Evolutionary conservation across 2,329 filamentous ascomycete species (phyloP), one percentile per base, ranked within the genome.

Genomic region (Alternaria infectoria): DNA sequence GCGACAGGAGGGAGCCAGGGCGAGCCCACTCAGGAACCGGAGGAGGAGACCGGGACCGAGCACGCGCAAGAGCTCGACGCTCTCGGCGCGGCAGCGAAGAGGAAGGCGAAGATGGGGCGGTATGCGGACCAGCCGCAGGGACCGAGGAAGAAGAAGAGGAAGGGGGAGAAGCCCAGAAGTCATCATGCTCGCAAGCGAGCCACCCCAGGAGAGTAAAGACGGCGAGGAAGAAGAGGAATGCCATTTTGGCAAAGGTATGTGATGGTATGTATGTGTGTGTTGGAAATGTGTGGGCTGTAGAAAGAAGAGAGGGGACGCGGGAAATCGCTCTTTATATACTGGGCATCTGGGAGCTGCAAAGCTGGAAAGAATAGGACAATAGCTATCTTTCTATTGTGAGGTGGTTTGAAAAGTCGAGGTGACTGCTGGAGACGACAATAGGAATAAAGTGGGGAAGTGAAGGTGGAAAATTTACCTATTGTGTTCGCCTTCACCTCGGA

Each of bases 161-260:
- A 2, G 54, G 32, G 13, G 45, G 45, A 26, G 55, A 49, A 12
- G 25, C 5, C 23, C 13, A 26, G 12, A 57, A 57, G 26, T 43
- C 7, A 17, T 59, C 47, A 44, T 52, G 19, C 55, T 62, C 60
- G 60, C 55, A 58, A 43, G 28, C 55, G 28, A 62, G 47, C 49
- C 49, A 59, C 13, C 49, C 55, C 30, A 62, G 21, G 15, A 62
- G 60, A 44, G 25, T 28, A 44, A 54, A 36, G 60, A 59, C 28
- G 49, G 55, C 55, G 11, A 44, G 12, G 17, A 54, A 59, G 50
- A 62, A 54, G 47, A 62, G 49, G n/a, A 62, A 50, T 43, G 51
- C 60, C 60, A 59, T 62, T 49, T 23, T 44, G 45, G n/a, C 28
- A 3, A n/a, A 30, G 36, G 12, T 40, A 21, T 46, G 32, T 45